Conservation (phyloP, 805 yeast genomes). For the Sporopachydermia quercuum region DNA sequence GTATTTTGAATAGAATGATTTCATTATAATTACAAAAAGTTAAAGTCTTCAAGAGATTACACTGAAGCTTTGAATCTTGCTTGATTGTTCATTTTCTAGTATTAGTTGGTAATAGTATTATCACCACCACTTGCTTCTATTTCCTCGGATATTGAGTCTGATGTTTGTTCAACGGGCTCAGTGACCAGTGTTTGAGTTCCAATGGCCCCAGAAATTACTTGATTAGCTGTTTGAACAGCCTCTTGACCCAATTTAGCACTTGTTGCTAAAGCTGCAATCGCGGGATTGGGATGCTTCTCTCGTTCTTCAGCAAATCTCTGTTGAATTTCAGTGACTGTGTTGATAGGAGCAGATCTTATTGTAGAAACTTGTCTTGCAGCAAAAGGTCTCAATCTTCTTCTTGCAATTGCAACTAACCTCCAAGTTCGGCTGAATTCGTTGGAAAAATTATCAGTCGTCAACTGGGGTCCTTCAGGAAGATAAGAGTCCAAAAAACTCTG, state of each 20-base stretch:
- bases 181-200: not conserved
- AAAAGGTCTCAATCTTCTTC: conserved; percentile 11
- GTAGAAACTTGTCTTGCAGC: conserved; percentile 9
- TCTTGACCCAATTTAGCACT: conserved; percentile 1
- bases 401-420: conserved; percentile 26
- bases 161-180: too few species aligned
- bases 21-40: too few species aligned
- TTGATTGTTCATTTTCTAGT: too few species aligned
- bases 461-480: conserved; percentile 30
- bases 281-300: not conserved
- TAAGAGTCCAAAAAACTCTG: conserved; percentile 28
- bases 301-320: not conserved
- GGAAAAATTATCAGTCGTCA: conserved; percentile 28
- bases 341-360: not conserved
- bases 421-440: conserved; percentile 45
- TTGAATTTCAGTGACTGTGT: not conserved
- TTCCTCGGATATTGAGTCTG: too few species aligned
- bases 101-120: too few species aligned
- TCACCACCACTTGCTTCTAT: too few species aligned
- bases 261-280: not conserved
- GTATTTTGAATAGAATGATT: too few species aligned
- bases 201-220: not conserved
- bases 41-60: too few species aligned
- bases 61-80: too few species aligned
- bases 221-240: not conserved